A percentile compares a stretch with the other conserved stretches of the same genome.
phyloP scores from a whole-genome alignment of 371 early-diverging fungal species.

The Rhizopus microsporus region DNA sequence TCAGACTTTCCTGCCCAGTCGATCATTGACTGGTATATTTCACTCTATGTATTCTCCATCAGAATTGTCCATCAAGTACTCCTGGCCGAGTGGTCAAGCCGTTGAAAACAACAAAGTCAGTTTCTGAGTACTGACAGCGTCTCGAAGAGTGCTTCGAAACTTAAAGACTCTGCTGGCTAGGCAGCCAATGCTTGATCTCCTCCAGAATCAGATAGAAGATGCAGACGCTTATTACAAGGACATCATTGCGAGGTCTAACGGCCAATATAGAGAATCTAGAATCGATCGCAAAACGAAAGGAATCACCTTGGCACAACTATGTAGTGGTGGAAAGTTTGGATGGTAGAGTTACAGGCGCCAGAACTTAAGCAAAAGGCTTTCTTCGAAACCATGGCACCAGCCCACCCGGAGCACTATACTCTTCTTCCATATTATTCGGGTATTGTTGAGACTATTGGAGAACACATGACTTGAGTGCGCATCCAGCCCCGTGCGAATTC shows the following conservation, averaged over 20 bases:
- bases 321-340: slow-evolving; percentile 6
- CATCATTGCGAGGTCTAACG: slow-evolving; percentile 16
- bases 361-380: slow-evolving; percentile 1
- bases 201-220: slow-evolving; percentile 11
- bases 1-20: no score
- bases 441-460: no score
- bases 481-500: background rate
- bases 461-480: no score
- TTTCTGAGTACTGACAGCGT: slow-evolving; percentile 13
- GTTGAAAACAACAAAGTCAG: slow-evolving; percentile 5
- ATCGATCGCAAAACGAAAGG: slow-evolving; percentile 8
- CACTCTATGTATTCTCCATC: no score
- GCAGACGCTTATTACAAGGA: slow-evolving; percentile 14
- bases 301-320: slow-evolving; percentile 3
- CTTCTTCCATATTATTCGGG: no score
- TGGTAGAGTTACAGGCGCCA: background rate
- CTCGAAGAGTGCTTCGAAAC: slow-evolving; percentile 13
- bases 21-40: no score
- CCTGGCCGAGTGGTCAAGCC: slow-evolving; percentile 5
- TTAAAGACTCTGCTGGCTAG: slow-evolving; percentile 7
- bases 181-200: slow-evolving; percentile 16
- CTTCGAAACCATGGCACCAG: background rate
- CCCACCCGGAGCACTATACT: background rate
- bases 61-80: background rate
- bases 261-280: slow-evolving; percentile 9